Conservation (phyloP, 1,284 basidiomycete genomes). For the Naganishia albida region DNA sequence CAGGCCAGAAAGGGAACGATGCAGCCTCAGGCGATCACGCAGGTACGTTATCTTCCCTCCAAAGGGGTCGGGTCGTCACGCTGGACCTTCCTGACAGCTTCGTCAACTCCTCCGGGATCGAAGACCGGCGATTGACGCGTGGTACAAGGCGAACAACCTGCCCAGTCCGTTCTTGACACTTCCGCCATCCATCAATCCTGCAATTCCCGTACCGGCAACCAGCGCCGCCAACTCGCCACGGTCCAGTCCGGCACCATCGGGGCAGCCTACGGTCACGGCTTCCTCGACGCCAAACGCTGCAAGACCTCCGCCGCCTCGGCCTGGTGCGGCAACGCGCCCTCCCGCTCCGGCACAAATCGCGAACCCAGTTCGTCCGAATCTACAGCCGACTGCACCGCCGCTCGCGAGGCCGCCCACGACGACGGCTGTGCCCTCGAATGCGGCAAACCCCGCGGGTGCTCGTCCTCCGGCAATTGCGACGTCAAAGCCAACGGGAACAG, state of each 20-base stretch:
- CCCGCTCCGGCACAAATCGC: neutral
- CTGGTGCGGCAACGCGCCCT: neutral
- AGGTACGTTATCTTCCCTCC: neutral
- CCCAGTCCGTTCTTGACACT: slow-evolving; percentile 14
- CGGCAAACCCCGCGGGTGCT: neutral
- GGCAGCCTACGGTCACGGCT: too few relatives aligned
- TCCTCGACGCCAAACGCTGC: neutral
- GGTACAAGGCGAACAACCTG: slow-evolving; percentile 24
- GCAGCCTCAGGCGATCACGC: slow-evolving; percentile 17
- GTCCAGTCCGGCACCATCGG: slow-evolving; percentile 8
- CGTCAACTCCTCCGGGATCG: slow-evolving; percentile 15
- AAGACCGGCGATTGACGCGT: slow-evolving; percentile 16
- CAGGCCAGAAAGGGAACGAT: slow-evolving; percentile 26
- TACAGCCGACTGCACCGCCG: slow-evolving; percentile 3
- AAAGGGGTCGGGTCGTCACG: neutral
- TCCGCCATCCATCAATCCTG: slow-evolving; percentile 16
- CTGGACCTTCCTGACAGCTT: neutral
- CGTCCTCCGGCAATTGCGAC: slow-evolving; percentile 2
- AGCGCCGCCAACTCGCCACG: slow-evolving; percentile 10
- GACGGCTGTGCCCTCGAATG: too few relatives aligned
- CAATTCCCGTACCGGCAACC: neutral
- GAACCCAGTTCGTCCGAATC: neutral
- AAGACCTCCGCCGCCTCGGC: slow-evolving; percentile 3
- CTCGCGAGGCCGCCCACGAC: neutral
- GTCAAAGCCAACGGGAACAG: neutral